phyloP scores from a whole-genome alignment of 345 rosid species.

The Alliaria petiolata region DNA sequence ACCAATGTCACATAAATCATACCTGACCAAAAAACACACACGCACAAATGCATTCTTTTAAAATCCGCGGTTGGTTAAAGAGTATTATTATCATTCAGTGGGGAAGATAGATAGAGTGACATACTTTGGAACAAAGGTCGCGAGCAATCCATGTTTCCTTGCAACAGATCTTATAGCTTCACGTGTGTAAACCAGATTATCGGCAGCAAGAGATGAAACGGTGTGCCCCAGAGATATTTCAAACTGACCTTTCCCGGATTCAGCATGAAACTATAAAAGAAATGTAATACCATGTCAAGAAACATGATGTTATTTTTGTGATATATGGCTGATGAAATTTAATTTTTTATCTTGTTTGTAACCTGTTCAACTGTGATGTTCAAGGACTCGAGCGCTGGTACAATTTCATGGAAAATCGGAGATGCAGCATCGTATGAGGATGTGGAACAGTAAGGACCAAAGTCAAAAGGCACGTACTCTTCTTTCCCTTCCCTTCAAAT shows the following conservation, averaged over 20 bases:
- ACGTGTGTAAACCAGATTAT: slow-evolving; percentile 72
- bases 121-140: slow-evolving; percentile 92
- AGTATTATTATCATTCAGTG: background rate
- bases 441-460: slow-evolving; percentile 68
- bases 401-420: slow-evolving; percentile 60
- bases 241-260: slow-evolving; percentile 91
- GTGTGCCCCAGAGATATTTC: slow-evolving; percentile 74
- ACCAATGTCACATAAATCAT: slow-evolving; percentile 77
- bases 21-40: slow-evolving; percentile 48
- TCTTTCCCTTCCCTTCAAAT: slow-evolving; percentile 67
- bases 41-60: background rate
- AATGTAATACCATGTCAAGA: background rate
- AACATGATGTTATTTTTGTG: background rate
- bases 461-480: slow-evolving; percentile 80
- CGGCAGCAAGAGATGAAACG: slow-evolving; percentile 58
- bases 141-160: slow-evolving; percentile 77
- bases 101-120: slow-evolving; percentile 17
- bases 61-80: background rate
- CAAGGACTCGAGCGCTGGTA: slow-evolving; percentile 58
- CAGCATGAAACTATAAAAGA: slow-evolving; percentile 62
- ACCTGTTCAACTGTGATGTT: slow-evolving; percentile 87
- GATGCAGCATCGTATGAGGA: slow-evolving; percentile 67
- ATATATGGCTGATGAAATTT: background rate
- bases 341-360: background rate
- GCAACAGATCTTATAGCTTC: slow-evolving; percentile 79